Percentiles rank a stretch among this genome's conserved stretches.
Evolutionary conservation across 1,284 basidiomycete species (phyloP).

Genomic region (Moesziomyces aphidis): DNA sequence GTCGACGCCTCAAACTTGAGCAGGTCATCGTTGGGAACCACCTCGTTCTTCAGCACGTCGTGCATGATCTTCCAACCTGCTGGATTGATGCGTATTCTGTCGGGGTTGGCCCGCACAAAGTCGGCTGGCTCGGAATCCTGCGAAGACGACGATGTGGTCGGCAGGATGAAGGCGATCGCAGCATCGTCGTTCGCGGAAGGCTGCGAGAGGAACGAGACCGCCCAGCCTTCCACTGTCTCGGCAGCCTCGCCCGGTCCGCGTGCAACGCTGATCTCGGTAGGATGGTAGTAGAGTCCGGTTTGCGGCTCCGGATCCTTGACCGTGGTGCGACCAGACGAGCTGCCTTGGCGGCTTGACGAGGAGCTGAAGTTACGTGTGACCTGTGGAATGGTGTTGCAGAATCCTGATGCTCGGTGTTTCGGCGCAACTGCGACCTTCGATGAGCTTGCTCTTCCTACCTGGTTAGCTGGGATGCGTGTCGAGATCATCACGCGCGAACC

Average conservation of each 20-base stretch:
- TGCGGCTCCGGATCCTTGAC: constrained; percentile 45
- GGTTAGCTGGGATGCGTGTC: not conserved
- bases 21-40: constrained; percentile 54
- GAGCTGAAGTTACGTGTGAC: constrained; percentile 8
- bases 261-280: constrained; percentile 35
- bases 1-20: constrained; percentile 59
- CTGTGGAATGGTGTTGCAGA: not conserved
- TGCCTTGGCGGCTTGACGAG: not conserved
- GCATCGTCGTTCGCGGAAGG: constrained; percentile 23
- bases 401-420: too few species aligned
- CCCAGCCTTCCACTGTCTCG: constrained; percentile 37
- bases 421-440: not conserved
- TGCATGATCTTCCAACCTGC: constrained; percentile 59
- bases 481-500: not conserved
- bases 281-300: constrained; percentile 57
- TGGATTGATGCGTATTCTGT: constrained; percentile 50
- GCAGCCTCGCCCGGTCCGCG: constrained; percentile 12
- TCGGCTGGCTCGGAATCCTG: constrained; percentile 29
- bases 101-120: constrained; percentile 50
- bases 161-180: constrained; percentile 42
- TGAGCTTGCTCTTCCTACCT: not conserved
- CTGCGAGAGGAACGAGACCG: constrained; percentile 41
- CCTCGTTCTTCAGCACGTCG: constrained; percentile 50
- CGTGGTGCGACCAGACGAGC: constrained; percentile 20
- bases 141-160: constrained; percentile 20